Base-by-base conservation (phyloP, 75 land plant genomes). In the Selaginella moellendorffii region DNA sequence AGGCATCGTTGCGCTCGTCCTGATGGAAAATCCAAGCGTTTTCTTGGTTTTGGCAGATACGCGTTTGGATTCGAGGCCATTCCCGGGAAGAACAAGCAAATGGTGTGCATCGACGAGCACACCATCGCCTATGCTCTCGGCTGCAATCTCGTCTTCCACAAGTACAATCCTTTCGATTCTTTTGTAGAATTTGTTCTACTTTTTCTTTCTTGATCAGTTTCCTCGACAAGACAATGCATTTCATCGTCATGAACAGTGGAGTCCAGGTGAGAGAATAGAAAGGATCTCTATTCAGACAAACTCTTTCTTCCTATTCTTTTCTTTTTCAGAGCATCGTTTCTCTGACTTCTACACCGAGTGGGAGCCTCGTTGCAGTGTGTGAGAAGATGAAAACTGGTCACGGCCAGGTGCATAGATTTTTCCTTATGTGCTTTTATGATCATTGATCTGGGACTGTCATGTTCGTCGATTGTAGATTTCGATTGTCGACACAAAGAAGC, bases 61-160 rank as follows among this genome's bases (percentile, higher is more conserved):
- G 59, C 71, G 18, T 69, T 69, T 62, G 71, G 71, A 61, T 69
- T 69, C 23, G 27, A 29, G 36, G 71, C 63, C 29, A 62, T 62
- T 17, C 42, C 0, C 2, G 53, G 24, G 26, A 46, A 52, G 31
- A 20, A 18, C 21, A 5, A 42, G 22, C 71, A 69, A 51, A 21
- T 69, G 26, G 71, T 63, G 24, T 69, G 71, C 31, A 19, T 69
- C 17, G 53, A 69, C 29, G 46, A 29, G 54, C 53, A 69, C 2
- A 61, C 53, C 17, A 36, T 69, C 14, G 66, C 61, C n/a, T 69
- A 60, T 52, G 27, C 71, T 8, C 60, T 69, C 30, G 71, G 71
- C 18, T 61, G 71, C 27, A 61, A 63, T 10, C 65, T 69, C 51
- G 28, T 28, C 31, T 21, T 28, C 51, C 42, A 69, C 71, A 62